phyloP scores from a whole-genome alignment of 768 basidiomycete genomes.

The Krasilnikovozyma curviuscula region DNA sequence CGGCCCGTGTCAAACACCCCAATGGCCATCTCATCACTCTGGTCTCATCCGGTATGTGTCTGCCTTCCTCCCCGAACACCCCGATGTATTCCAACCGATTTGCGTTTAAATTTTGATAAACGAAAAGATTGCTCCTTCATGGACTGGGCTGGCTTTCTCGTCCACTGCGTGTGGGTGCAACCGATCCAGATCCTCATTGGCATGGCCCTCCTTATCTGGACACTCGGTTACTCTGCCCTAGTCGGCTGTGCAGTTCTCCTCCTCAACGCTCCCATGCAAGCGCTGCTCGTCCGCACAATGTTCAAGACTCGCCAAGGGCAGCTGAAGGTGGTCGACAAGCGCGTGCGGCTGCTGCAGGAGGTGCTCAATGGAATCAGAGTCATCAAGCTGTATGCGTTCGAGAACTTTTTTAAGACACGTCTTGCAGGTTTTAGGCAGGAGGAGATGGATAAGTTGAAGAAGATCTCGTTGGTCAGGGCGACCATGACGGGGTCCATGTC shows the following conservation, averaged over 20 bases:
- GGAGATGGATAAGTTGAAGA: constrained; percentile 18
- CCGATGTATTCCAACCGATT: not conserved
- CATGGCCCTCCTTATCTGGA: constrained; percentile 42
- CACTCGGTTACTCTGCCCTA: constrained; percentile 51
- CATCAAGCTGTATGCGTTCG: constrained; percentile 47
- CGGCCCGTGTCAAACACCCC: constrained; percentile 39
- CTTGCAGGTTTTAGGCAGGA: constrained; percentile 16
- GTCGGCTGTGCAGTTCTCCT: constrained; percentile 43
- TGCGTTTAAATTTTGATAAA: not conserved
- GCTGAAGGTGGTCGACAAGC: constrained; percentile 44
- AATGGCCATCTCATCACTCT: constrained; percentile 52
- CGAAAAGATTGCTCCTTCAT: constrained; percentile 36
- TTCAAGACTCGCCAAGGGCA: constrained; percentile 27
- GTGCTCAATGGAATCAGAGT: constrained; percentile 48
- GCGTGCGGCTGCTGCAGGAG: constrained; percentile 47
- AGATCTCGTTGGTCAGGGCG: constrained; percentile 16
- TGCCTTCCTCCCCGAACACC: not conserved
- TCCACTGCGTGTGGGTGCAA: constrained; percentile 36
- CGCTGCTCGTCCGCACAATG: constrained; percentile 36
- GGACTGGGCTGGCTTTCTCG: constrained; percentile 32
- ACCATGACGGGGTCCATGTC: constrained; percentile 25
- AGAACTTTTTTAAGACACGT: constrained; percentile 23
- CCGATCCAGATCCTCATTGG: constrained; percentile 44
- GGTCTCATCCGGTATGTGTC: constrained; percentile 35
- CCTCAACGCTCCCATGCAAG: constrained; percentile 41